Base-by-base conservation (phyloP, 495 filamentous ascomycete genomes). In the Podospora sp. region DNA sequence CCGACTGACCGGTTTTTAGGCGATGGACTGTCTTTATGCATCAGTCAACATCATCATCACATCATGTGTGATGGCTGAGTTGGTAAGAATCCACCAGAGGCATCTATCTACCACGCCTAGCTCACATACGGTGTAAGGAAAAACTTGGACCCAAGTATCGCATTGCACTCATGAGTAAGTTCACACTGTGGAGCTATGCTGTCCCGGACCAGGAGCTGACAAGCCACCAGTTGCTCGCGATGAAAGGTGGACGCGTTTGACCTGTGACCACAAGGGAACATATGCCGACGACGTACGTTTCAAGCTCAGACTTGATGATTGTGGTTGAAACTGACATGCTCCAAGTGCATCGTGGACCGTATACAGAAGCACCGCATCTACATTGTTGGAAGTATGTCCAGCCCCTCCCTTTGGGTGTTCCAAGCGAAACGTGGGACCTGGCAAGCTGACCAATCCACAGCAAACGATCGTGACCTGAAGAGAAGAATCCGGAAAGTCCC, bases 81-180 rank as follows among this genome's bases (percentile, higher is more conserved):
- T 63, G 57, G 57, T 33, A 21, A 33, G 70, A 63, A 11, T 6
- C 27, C 7, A 50, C 18, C 50, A 9, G 7, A n/a, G 36, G 5
- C 22, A 25, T 0, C 2, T 21, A 63, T 18, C 3, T 46, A 1
- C 1, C 14, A 8, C 4, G 40, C 16, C 16, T 11, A 46, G 33
- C 57, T 69, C 20, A 72, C 63, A 46, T 11, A 46, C 9, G 2
- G 89, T 88, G 7, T 21, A 25, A 68, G 66, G 93, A 99, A 73
- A 97, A 97, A 74, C 84, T 99, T 9, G 95, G 95, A 1, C 86
- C 87, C 22, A 92, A 92, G 74, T 99, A 97, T 80, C 82, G 94
- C 14, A 89, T 98, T 64, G 95, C 95, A 0, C 73, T 98, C 64
- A 86, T 92, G 65, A 77, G 72, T 75, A 58, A 69, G 72, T 60